Percentiles rank a stretch among this genome's conserved stretches.
Evolutionary conservation across 306 rosid species (phyloP).

Genomic region (Dryas drummondii): DNA sequence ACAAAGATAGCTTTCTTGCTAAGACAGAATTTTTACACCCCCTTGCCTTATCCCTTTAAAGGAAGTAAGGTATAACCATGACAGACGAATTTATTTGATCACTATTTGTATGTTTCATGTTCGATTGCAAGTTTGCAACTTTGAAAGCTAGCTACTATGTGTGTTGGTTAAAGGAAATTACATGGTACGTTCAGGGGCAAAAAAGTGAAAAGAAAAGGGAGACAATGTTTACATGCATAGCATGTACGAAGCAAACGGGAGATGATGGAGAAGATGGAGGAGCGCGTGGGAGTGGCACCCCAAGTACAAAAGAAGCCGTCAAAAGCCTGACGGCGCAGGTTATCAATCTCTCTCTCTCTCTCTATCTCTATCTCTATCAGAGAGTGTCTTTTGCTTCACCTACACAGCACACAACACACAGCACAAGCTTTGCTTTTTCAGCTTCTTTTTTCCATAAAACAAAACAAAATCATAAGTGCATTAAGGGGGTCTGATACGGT

Average conservation of each 20-base stretch:
- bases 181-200: constrained; percentile 36
- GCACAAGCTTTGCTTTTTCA: constrained; percentile 43
- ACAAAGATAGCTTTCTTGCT: constrained; percentile 21
- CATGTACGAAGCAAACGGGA: constrained; percentile 63
- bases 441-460: constrained; percentile 51
- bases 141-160: background rate
- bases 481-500: constrained; percentile 23
- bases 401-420: constrained; percentile 37
- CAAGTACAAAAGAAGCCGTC: constrained; percentile 92
- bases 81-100: background rate
- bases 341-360: constrained; percentile 26
- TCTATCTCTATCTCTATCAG: background rate
- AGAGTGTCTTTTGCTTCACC: constrained; percentile 7
- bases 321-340: constrained; percentile 95
- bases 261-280: constrained; percentile 45
- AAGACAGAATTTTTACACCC: constrained; percentile 4
- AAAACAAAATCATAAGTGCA: constrained; percentile 41
- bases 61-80: too few relatives aligned
- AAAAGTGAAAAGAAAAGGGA: background rate
- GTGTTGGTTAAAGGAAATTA: constrained; percentile 12
- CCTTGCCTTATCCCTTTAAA: too few relatives aligned
- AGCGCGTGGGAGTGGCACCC: constrained; percentile 85
- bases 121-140: background rate
- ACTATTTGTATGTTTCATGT: background rate
- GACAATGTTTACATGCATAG: constrained; percentile 93